These are phyloP conservation scores for Centaurea solstitialis DNA, from an alignment of 129 eudicot genomes.

Conservation along the genomic window DNA sequence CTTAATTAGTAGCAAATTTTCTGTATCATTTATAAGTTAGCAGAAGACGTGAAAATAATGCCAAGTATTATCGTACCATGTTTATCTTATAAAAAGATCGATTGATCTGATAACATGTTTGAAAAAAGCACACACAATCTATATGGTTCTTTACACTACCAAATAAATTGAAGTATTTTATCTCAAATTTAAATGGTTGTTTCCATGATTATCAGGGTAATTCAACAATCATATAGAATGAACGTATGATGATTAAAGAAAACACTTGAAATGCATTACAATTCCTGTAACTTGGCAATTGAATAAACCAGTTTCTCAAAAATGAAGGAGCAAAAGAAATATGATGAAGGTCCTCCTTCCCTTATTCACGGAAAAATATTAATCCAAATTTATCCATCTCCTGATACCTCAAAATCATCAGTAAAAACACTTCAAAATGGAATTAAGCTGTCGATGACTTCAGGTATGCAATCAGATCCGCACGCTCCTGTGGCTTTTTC, in stretches of 20 bases:
- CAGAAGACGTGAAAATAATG: too few relatives aligned
- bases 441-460: slow-evolving; percentile 50
- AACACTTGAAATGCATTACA: slow-evolving; percentile 10
- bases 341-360: slow-evolving; percentile 17
- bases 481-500: slow-evolving; percentile 72
- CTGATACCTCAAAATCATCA: slow-evolving; percentile 21
- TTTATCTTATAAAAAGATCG: too few relatives aligned
- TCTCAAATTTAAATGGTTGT: not conserved
- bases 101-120: too few relatives aligned
- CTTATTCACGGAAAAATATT: slow-evolving; percentile 26
- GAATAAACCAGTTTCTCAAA: slow-evolving; percentile 35
- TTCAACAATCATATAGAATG: not conserved
- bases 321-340: slow-evolving; percentile 36
- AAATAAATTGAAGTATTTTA: not conserved
- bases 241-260: not conserved
- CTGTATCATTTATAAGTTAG: too few relatives aligned
- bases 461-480: slow-evolving; percentile 67
- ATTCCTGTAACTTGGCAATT: slow-evolving; percentile 19
- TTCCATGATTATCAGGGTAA: not conserved
- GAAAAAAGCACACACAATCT: too few relatives aligned
- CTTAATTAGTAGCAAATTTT: too few relatives aligned
- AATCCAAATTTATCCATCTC: slow-evolving; percentile 15
- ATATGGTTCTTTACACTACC: too few relatives aligned
- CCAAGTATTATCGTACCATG: too few relatives aligned
- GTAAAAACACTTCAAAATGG: slow-evolving; percentile 22